Evolutionary conservation across 768 basidiomycete genomes (phyloP), one percentile per base, ranked within the genome.

Genomic region (Collybia nuda): DNA sequence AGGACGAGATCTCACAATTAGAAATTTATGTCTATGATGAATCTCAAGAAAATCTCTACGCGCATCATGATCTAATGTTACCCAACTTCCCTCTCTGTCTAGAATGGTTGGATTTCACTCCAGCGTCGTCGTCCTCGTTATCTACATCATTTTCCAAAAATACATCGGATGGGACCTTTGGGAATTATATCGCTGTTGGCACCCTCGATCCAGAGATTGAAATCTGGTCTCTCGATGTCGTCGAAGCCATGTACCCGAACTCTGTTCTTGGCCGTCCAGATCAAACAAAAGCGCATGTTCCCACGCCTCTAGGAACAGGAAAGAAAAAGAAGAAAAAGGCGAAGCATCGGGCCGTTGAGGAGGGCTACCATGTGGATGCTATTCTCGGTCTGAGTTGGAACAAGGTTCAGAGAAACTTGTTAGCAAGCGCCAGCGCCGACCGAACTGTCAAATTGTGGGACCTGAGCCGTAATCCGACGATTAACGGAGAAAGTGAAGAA

Each of bases 391-490:
- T 98, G 38, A 90, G 90, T 47, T 98, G 97, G 96, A 98, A 98
- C 62, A 85, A 78, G 49, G 73, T 78, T 2, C 92, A 96, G 61
- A 78, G 93, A n/a, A 92, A 95, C 60, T 74, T 98, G 42, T 77
- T 99, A 5, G 91, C 96, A 0, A 93, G 90, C 41, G 90, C 91
- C 2, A 92, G 89, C 47, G 96, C 97, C 1, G 97, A 99, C 71
- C 80, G 84, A 47, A 98, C 96, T 0, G 93, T 99, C 54, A 99
- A 99, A 69, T 71, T 99, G 22, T 99, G 96, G 97, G 97, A 99
- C 72, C 76, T 99, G 47, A 86, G 79, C 35, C 78, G 91, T 12
- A 79, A 84, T 46, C 81, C 84, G 4, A 75, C 74, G 11, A 70
- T 68, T 56, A 67, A 62, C 47, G 64, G 68, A 2, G 53, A 59